Base-by-base conservation (phyloP, 2,329 filamentous ascomycete species). In the Mycosphaerella sp. region DNA sequence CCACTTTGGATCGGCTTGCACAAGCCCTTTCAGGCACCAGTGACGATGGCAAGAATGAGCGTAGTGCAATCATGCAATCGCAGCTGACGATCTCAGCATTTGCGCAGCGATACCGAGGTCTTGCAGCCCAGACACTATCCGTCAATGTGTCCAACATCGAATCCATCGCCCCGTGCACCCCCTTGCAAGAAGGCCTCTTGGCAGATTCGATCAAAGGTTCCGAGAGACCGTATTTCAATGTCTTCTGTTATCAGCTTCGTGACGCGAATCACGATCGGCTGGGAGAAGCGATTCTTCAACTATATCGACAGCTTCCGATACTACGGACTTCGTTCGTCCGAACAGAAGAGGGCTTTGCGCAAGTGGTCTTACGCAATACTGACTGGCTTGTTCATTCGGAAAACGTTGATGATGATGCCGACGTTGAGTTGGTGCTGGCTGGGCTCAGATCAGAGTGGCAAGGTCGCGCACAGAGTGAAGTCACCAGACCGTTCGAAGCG, bases 151-250 rank as follows among this genome's bases (percentile, higher is more conserved):
- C 69, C 5, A 72, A 81, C 1, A 77, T 95, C 8, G 85, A 93
- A 62, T 79, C 80, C 52, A 79, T 95, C 45, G 81, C 81, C 0
- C 90, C 89, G 3, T 95, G 90, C 64, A 94, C 90, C 0, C 80
- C 89, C 0, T 72, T 95, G 1, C 90, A 96, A 63, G 82, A 91
- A 65, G 90, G 89, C 0, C 91, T 96, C 73, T 81, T 95, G 44
- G 85, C 85, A 5, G 79, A 82, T 43, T 84, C 82, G 18, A 65
- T 86, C 34, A 78, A 80, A 8, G 80, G 73, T 14, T 69, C 75
- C 0, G 65, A 71, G 0, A 73, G 76, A 0, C 70, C 85, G 0
- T 96, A 96, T 64, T 94, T 91, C 67, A 89, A 89, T 50, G 74
- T 76, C 0, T 95, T 96, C 62, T 70, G 69, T 0, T 81, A 91